Evolutionary conservation across 371 early-diverging fungal species (phyloP), one percentile per base, ranked within the genome.

Genomic region (Syncephalastrum contaminatum): DNA sequence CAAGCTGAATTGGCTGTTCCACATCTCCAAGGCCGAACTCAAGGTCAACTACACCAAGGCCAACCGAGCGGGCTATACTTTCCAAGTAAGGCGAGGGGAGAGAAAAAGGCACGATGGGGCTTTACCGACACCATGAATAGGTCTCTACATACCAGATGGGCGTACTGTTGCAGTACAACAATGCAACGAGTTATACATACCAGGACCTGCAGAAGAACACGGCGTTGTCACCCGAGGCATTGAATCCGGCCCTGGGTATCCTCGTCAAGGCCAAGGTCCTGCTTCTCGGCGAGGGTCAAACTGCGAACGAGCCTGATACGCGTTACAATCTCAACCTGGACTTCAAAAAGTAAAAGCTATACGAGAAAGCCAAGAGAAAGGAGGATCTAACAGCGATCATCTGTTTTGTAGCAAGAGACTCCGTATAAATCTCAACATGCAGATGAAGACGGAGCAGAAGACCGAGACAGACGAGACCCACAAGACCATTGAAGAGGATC

Each of bases 1-100:
- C 47, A 91, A 92, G 68, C 70, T 96, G 53, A 94, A 88, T 69
- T 95, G 95, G 95, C 77, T 94, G n/a, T 93, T 90, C 83, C 90
- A 94, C 66, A 70, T 89, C 27, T 89, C 89, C 36, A 90, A 90
- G 63, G 95, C 91, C 21, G 96, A 96, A 63, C 68, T 96, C 48
- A 90, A 92, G 69, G 87, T 93, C 24, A 87, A 82, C 59, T 93
- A 90, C 63, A 66, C 84, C 36, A 89, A 89, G 59, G 74, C 65
- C 13, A 75, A 61, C 63, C 92, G 89, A 69, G 67, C 82, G 1
- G 82, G 85, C 1, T 91, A 89, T 63, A 86, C 87, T 0, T 84
- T 89, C 66, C 83, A 87, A 78, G 86, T 84, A 70, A 30, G 1
- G 58, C 56, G 19, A 4, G 4, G n/a, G 19, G 2, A 21, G 7